These are phyloP conservation scores for Aspergillus ellipticus DNA, from an alignment of 495 filamentous ascomycete genomes.

Conservation along the genomic window DNA sequence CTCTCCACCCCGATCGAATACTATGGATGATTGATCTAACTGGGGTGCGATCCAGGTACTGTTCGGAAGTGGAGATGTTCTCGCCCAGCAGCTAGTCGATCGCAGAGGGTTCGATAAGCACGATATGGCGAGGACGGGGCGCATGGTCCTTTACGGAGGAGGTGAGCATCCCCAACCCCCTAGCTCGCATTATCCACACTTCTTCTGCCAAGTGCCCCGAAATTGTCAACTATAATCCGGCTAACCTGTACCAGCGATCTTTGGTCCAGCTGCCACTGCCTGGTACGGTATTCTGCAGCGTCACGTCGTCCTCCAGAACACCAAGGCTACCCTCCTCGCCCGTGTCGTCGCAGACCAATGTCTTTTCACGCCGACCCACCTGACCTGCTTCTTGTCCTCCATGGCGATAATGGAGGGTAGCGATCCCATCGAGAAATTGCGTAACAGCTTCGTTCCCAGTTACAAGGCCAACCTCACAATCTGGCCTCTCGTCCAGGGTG, in stretches of 20 bases:
- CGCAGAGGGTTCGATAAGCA: constrained; percentile 74
- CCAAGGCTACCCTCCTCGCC: constrained; percentile 68
- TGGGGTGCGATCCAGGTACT: constrained; percentile 53
- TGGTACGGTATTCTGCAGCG: constrained; percentile 83
- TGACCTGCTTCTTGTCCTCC: constrained; percentile 75
- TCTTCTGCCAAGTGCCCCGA: too few relatives aligned
- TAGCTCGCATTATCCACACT: too few relatives aligned
- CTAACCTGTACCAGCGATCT: constrained; percentile 57
- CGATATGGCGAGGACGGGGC: constrained; percentile 72
- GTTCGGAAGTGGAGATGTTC: constrained; percentile 84
- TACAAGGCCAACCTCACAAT: constrained; percentile 84
- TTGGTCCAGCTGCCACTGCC: constrained; percentile 83
- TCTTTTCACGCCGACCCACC: constrained; percentile 79
- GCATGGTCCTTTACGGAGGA: constrained; percentile 92
- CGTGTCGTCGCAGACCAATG: constrained; percentile 81
- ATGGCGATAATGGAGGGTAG: constrained; percentile 87
- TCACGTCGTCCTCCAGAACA: constrained; percentile 59
- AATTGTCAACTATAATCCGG: constrained; percentile 4
- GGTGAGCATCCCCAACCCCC: constrained; percentile 46
- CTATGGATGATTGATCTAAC: background rate
- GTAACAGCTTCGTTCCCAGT: constrained; percentile 60
- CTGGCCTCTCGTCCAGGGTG: constrained; percentile 87
- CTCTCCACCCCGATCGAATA: background rate
- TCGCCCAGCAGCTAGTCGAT: constrained; percentile 95
- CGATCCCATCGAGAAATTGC: constrained; percentile 65